A percentile compares a stretch with the other conserved stretches of the same genome.
phyloP scores from a whole-genome alignment of 495 filamentous ascomycete genomes.

The Aeminium ludgeri region DNA sequence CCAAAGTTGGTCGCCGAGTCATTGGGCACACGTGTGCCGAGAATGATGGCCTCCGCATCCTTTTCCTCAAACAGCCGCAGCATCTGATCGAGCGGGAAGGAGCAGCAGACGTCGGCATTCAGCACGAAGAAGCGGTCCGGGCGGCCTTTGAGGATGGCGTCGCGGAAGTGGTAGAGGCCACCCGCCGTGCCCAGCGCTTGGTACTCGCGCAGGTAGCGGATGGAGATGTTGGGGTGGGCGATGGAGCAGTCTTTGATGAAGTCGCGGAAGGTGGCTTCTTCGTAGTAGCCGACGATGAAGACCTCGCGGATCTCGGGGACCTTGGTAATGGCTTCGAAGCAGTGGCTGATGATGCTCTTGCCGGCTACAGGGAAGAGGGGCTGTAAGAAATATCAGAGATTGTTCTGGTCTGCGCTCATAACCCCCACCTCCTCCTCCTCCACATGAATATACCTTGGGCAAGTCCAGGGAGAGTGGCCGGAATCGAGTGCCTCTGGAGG shows the following conservation, averaged over 20 bases:
- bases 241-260: slow-evolving; percentile 82
- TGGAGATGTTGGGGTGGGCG: slow-evolving; percentile 75
- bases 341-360: slow-evolving; percentile 79
- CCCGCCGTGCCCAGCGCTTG: slow-evolving; percentile 90
- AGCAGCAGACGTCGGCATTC: slow-evolving; percentile 98
- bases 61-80: slow-evolving; percentile 82
- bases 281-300: slow-evolving; percentile 96
- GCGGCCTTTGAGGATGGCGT: slow-evolving; percentile 91
- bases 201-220: slow-evolving; percentile 96
- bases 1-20: slow-evolving; percentile 92
- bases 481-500: slow-evolving; percentile 90
- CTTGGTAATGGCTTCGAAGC: slow-evolving; percentile 79
- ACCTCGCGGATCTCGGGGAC: slow-evolving; percentile 90
- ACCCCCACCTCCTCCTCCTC: too few relatives aligned
- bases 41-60: slow-evolving; percentile 91
- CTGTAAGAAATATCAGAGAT: slow-evolving; percentile 30
- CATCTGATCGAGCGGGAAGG: slow-evolving; percentile 93
- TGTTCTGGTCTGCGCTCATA: slow-evolving; percentile 7
- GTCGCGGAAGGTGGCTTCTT: slow-evolving; percentile 88
- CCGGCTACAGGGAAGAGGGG: slow-evolving; percentile 94
- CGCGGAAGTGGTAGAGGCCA: slow-evolving; percentile 97
- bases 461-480: slow-evolving; percentile 90
- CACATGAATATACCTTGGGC: slow-evolving; percentile 90
- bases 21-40: slow-evolving; percentile 82
- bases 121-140: slow-evolving; percentile 93